Base-by-base conservation (phyloP, 1,284 basidiomycete genomes). In the Lentinula novae-zelandiae region DNA sequence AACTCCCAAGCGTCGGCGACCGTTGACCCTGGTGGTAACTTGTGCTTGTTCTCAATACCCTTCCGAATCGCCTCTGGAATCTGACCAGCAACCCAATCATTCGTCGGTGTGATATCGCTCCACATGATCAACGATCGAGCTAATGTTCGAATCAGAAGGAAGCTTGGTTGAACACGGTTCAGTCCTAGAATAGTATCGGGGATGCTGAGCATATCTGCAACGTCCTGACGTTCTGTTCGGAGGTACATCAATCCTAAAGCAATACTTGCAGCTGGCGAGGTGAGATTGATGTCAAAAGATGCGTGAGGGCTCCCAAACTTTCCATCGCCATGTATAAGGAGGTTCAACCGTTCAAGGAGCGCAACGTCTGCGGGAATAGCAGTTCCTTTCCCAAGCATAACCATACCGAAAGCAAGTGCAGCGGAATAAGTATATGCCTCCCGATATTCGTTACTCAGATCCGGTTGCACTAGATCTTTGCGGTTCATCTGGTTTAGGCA, bases 201-300 rank as follows among this genome's bases (percentile, higher is more conserved):
- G 34, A 98, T 85, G 12, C 84, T 83, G 31, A 98, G 78, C 48
- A 95, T 84, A 64, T 92, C 89, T 0, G 94, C 92, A 7, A 98
- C 84, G 67, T 97, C 96, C 63, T 82, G 80, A 22, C 93, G 84
- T 50, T 87, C 86, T 0, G 93, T 96, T 63, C 87, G 86, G 54
- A 99, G 80, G 72, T 93, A 99, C 89, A 97, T 95, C 22, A 99
- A 75, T 0, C 92, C 96, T 6, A 99, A 76, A 0, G 95, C 95
- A 15, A 98, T 84, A 1, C 92, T 89, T 0, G 97, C 96, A 1
- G 93, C 92, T 0, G 95, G 92, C 0, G 93, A 93, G 0, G 95
- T 96, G 56, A 96, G 78, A 64, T 92, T 93, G 71, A 92, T 78
- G 72, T 97, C 90, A 73, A 95, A 91, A 0, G 78, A 72, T 2